A percentile compares a stretch with the other conserved stretches of the same genome.
These are phyloP conservation scores for Sporodiniella umbellata DNA, from an alignment of 371 early-diverging fungal genomes.

Conservation along the genomic window DNA sequence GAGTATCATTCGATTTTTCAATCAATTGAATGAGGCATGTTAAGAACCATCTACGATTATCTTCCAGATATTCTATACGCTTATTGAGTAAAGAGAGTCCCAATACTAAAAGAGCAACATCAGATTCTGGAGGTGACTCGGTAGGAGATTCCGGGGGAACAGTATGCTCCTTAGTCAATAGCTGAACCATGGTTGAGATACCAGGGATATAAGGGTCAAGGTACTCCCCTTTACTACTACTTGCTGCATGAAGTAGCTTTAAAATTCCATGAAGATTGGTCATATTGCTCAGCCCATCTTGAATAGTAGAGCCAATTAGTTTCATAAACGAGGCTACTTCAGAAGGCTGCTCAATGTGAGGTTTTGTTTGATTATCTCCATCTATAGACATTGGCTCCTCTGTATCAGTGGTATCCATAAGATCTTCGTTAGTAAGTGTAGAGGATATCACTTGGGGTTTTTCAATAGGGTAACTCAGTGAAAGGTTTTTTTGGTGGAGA, in stretches of 20 bases:
- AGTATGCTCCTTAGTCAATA: slow-evolving; percentile 80
- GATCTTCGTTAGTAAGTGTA: background rate
- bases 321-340: slow-evolving; percentile 59
- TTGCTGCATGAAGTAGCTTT: slow-evolving; percentile 70
- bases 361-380: background rate
- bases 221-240: slow-evolving; percentile 63
- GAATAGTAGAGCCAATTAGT: slow-evolving; percentile 61
- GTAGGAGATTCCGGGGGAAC: slow-evolving; percentile 24
- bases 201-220: slow-evolving; percentile 75
- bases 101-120: slow-evolving; percentile 63
- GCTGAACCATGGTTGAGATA: slow-evolving; percentile 81
- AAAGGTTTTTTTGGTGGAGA: slow-evolving; percentile 31
- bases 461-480: background rate
- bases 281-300: slow-evolving; percentile 63
- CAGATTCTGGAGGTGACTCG: slow-evolving; percentile 42
- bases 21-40: slow-evolving; percentile 79
- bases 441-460: too few relatives aligned
- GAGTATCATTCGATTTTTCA: slow-evolving; percentile 74
- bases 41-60: slow-evolving; percentile 84
- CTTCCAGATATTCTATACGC: slow-evolving; percentile 79
- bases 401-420: background rate
- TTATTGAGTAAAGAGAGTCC: slow-evolving; percentile 74
- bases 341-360: slow-evolving; percentile 21
- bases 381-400: background rate
- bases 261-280: slow-evolving; percentile 68